Conservation (phyloP, 306 rosid species). For the Glycine soja region DNA sequence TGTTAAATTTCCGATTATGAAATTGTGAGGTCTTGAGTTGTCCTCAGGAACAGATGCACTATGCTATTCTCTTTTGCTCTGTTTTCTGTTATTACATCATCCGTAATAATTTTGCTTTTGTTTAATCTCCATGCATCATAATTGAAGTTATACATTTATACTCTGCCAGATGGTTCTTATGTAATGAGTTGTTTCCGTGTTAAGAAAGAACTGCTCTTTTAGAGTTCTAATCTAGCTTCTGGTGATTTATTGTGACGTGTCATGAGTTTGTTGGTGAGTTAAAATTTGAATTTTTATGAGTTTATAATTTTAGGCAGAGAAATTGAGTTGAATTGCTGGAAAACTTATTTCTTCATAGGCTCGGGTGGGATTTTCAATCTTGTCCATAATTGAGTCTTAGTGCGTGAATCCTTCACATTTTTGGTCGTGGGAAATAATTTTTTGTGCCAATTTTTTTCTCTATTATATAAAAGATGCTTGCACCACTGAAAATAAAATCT, state of each 20-base stretch:
- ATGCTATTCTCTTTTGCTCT: not conserved
- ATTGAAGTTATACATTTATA: not conserved
- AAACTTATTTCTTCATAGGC: not conserved
- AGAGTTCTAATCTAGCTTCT: too few species aligned
- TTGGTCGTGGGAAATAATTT: too few species aligned
- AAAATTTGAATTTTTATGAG: too few species aligned
- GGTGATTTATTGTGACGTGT: too few species aligned
- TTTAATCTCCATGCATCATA: constrained; percentile 24
- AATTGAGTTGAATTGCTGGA: not conserved
- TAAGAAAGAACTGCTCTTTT: too few species aligned
- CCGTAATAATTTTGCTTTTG: not conserved
- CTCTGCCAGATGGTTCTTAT: not conserved
- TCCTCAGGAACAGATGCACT: not conserved
- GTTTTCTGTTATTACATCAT: not conserved
- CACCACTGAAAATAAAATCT: too few species aligned
- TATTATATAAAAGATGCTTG: too few species aligned
- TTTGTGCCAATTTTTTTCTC: too few species aligned
- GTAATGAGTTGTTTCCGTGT: too few species aligned
- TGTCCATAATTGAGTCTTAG: not conserved
- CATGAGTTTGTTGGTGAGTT: too few species aligned
- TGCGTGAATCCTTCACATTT: not conserved
- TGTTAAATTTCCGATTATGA: constrained; percentile 25
- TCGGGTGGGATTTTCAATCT: not conserved
- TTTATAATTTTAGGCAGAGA: not conserved
- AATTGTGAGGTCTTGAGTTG: constrained; percentile 6